Percentiles rank a stretch among this genome's conserved stretches.
phyloP scores from a whole-genome alignment of 495 filamentous ascomycete genomes.

The Corynascus novoguineensis region DNA sequence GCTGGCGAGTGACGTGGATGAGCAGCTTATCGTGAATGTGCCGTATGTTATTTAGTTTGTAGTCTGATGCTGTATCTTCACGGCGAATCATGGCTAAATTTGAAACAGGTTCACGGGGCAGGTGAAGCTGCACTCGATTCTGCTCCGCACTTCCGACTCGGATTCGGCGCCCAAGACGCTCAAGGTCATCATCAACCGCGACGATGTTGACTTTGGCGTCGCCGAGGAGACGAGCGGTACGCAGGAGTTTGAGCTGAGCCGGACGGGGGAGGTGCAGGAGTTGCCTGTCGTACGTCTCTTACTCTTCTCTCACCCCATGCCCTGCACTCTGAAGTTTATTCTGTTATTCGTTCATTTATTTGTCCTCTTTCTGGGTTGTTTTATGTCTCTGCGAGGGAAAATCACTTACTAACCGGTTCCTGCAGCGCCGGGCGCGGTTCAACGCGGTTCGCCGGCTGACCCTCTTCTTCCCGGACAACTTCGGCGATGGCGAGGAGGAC shows the following conservation, averaged over 20 bases:
- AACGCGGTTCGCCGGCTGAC: constrained; percentile 68
- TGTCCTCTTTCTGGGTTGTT: too few relatives aligned
- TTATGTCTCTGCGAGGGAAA: too few relatives aligned
- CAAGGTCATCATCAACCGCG: constrained; percentile 77
- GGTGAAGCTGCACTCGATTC: constrained; percentile 82
- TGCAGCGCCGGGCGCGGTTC: constrained; percentile 67
- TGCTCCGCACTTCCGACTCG: constrained; percentile 70
- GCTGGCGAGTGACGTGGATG: constrained; percentile 79
- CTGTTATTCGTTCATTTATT: too few relatives aligned
- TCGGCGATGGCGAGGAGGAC: constrained; percentile 62
- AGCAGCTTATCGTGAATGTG: constrained; percentile 86
- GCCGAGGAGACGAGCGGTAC: constrained; percentile 64
- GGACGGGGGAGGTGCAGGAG: constrained; percentile 78
- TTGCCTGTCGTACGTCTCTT: constrained; percentile 53
- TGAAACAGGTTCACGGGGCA: constrained; percentile 77
- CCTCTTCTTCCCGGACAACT: constrained; percentile 80
- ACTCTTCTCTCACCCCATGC: background rate
- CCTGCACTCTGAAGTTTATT: background rate
- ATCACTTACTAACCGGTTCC: background rate
- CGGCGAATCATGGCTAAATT: background rate
- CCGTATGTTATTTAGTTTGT: constrained; percentile 57
- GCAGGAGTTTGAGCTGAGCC: constrained; percentile 73
- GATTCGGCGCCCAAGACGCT: constrained; percentile 71
- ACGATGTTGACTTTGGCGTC: constrained; percentile 75
- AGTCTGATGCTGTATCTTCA: background rate